Evolutionary conservation across 2,329 filamentous ascomycete genomes (phyloP), one percentile per base, ranked within the genome.

Genomic region (Talaromyces pinophilus): DNA sequence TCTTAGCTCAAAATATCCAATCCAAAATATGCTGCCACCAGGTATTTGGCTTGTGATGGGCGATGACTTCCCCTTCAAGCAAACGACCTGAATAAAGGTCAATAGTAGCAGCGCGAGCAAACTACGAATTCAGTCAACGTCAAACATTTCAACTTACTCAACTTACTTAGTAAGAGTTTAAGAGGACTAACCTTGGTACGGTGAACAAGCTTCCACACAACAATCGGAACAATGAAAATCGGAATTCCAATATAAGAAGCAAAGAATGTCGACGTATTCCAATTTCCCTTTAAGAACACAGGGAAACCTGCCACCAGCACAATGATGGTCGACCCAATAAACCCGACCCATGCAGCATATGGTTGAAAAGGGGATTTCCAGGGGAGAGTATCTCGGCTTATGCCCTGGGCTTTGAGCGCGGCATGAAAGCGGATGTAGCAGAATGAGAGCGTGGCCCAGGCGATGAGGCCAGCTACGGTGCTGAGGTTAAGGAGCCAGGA

Each of bases 301-400:
- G 88, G 83, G 77, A 92, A 92, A 1, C 89, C 90, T 67, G 90
- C 90, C 67, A 90, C 87, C 3, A 92, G 75, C 87, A 19, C 19
- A 15, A 92, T 81, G 30, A 92, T 78, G 2, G 77, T 74, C 48
- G 91, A 84, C 35, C 88, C 74, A 44, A 85, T 73, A 1, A 91
- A 84, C 15, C 84, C 82, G 38, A 84, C 76, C 77, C 84, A 92
- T 0, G 88, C 84, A 1, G 85, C 85, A 74, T 89, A 91, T 0
- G 90, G 85, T 70, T 87, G 85, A 5, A 86, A 71, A 2, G 75
- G 75, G 15, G 80, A 82, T 30, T 79, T 77, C 70, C 83, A 85
- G 0, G 84, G 82, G 6, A 85, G 74, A 35, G 77, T 55, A 22
- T 69, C 55, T 25, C 67, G 66, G 59, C 62, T 64, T 11, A 82